A percentile compares a stretch with the other conserved stretches of the same genome.
Evolutionary conservation across 2,329 filamentous ascomycete genomes (phyloP).

Genomic region (Neofusicoccum umdonicola): DNA sequence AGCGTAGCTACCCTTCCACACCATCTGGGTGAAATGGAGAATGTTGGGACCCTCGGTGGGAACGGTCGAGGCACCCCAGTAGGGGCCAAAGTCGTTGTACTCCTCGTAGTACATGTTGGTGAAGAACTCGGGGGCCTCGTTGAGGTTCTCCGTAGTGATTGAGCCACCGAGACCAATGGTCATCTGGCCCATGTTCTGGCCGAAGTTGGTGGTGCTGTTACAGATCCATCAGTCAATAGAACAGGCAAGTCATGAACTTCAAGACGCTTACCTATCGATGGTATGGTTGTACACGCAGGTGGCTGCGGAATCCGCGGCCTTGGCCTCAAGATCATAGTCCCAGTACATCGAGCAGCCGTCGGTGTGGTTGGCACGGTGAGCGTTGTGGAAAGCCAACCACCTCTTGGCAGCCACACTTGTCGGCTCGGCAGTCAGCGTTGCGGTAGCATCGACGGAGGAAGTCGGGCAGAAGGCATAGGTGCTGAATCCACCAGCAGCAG

Average conservation of each 20-base stretch:
- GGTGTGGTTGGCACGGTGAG: constrained; percentile 81
- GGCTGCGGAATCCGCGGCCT: constrained; percentile 62
- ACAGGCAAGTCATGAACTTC: neutral
- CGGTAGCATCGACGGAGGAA: neutral
- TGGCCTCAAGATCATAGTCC: constrained; percentile 61
- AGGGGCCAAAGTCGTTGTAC: constrained; percentile 31
- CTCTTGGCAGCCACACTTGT: constrained; percentile 30
- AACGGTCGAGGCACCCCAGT: neutral
- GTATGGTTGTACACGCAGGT: constrained; percentile 69
- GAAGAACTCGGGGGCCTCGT: constrained; percentile 50
- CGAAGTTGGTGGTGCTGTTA: constrained; percentile 56
- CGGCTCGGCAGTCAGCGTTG: neutral
- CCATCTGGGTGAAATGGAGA: constrained; percentile 37
- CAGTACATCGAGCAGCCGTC: constrained; percentile 60
- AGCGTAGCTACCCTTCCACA: constrained; percentile 38
- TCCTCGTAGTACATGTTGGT: constrained; percentile 29
- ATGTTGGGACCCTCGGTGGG: constrained; percentile 23
- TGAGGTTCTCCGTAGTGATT: constrained; percentile 56
- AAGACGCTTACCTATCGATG: neutral
- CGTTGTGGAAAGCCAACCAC: constrained; percentile 72
- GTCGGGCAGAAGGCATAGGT: constrained; percentile 22
- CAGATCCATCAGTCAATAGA: constrained; percentile 32
- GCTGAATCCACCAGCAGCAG: constrained; percentile 13
- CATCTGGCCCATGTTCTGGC: constrained; percentile 72
- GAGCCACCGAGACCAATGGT: constrained; percentile 69